Conservation (phyloP, 1,139 yeast species). For the Candida sanyaensis region DNA sequence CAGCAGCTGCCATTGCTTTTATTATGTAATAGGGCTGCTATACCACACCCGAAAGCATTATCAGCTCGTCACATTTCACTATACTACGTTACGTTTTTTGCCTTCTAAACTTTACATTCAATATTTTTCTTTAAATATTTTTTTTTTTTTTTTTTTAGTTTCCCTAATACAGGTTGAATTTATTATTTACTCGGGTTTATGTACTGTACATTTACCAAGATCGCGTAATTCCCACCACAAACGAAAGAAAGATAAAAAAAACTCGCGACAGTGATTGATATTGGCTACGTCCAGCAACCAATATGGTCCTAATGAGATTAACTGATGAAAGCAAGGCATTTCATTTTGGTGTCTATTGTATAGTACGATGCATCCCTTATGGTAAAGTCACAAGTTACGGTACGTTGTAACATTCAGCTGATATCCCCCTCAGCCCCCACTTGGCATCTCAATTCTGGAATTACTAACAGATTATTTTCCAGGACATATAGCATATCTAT, state of each 20-base stretch:
- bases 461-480: background rate
- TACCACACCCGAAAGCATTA: no score
- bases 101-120: background rate
- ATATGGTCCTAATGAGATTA: conserved; percentile 11
- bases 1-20: background rate
- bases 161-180: background rate
- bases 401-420: conserved; percentile 18
- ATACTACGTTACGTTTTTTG: no score
- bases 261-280: no score
- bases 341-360: conserved; percentile 59
- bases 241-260: background rate
- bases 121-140: background rate
- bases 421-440: no score
- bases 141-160: background rate
- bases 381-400: conserved; percentile 73
- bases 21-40: background rate
- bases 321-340: conserved; percentile 58
- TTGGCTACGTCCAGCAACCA: no score
- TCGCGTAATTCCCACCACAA: no score
- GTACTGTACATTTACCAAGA: no score
- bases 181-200: background rate
- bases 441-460: no score
- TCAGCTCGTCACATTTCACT: no score
- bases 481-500: conserved; percentile 68
- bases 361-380: conserved; percentile 56